Conservation (phyloP, 2,329 filamentous ascomycete genomes). For the Fusarium aywerte region DNA sequence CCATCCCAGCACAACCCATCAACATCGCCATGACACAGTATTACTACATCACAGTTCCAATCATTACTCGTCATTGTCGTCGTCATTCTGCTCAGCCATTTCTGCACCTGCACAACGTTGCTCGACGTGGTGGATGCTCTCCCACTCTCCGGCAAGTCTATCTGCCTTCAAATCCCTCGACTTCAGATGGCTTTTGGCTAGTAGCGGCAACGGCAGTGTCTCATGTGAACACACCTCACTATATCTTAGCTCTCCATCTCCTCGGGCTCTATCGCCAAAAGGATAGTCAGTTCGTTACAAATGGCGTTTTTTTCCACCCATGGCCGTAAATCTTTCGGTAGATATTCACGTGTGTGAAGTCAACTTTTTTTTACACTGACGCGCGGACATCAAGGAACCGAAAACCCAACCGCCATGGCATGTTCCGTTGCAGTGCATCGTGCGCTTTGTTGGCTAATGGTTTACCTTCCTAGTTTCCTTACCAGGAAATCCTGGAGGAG, state of each 20-base stretch:
- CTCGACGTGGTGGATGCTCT: conserved; percentile 10
- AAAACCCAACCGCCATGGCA: conserved; percentile 36
- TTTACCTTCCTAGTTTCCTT: background rate
- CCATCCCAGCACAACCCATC: background rate
- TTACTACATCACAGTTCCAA: background rate
- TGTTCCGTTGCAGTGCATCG: background rate
- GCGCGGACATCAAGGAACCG: conserved; percentile 22
- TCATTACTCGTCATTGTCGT: conserved; percentile 24
- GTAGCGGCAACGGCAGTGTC: no score
- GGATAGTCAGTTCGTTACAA: conserved; percentile 23
- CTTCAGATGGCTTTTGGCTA: background rate
- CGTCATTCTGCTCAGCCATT: conserved; percentile 32
- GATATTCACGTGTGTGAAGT: no score
- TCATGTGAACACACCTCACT: no score
- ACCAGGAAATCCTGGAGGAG: background rate
- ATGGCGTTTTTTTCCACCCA: background rate
- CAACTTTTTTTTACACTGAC: conserved; percentile 14
- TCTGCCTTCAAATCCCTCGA: background rate
- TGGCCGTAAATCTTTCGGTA: conserved; percentile 15
- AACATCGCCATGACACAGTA: background rate
- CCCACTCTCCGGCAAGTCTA: conserved; percentile 14
- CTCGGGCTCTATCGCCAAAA: conserved; percentile 31
- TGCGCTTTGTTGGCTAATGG: background rate
- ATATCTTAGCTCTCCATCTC: conserved; percentile 13
- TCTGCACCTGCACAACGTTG: background rate